These are phyloP conservation scores for Aspergillus calidoustus DNA, from an alignment of 2,329 filamentous ascomycete genomes.

Conservation along the genomic window DNA sequence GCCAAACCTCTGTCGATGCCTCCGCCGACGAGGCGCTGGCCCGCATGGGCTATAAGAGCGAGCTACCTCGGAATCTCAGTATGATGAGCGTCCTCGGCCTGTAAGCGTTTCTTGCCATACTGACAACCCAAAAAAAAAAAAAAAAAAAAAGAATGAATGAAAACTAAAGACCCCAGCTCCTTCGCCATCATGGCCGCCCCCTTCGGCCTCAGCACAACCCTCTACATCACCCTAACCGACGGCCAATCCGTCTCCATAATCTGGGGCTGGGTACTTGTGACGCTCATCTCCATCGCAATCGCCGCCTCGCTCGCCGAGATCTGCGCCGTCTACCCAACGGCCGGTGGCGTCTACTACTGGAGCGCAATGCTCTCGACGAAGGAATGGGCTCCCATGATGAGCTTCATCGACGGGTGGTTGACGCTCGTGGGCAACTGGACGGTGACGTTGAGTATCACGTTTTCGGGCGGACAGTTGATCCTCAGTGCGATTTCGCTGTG, in stretches of 20 bases:
- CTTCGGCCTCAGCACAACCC: conserved; percentile 69
- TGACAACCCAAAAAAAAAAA: background rate
- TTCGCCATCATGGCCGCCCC: conserved; percentile 78
- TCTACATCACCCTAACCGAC: conserved; percentile 70
- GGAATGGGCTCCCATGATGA: conserved; percentile 68
- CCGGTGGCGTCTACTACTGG: conserved; percentile 73
- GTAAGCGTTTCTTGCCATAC: conserved; percentile 36
- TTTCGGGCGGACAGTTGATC: conserved; percentile 72
- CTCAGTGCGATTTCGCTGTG: conserved; percentile 71
- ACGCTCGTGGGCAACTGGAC: conserved; percentile 77
- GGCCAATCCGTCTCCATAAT: conserved; percentile 71
- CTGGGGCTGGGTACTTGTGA: conserved; percentile 72
- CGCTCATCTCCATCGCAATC: conserved; percentile 65
- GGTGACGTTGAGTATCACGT: conserved; percentile 69
- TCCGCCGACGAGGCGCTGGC: conserved; percentile 64
- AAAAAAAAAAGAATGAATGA: background rate
- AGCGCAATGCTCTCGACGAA: conserved; percentile 69
- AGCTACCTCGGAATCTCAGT: conserved; percentile 68
- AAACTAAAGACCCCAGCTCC: conserved; percentile 46
- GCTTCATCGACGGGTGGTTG: conserved; percentile 73
- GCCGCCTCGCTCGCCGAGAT: conserved; percentile 71
- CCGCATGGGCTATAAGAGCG: conserved; percentile 70
- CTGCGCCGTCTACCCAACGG: conserved; percentile 70
- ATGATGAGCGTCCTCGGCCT: conserved; percentile 72
- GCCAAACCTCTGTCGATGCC: conserved; percentile 34